Base-by-base conservation (phyloP, 1,284 basidiomycete genomes). In the Puccinia horiana region DNA sequence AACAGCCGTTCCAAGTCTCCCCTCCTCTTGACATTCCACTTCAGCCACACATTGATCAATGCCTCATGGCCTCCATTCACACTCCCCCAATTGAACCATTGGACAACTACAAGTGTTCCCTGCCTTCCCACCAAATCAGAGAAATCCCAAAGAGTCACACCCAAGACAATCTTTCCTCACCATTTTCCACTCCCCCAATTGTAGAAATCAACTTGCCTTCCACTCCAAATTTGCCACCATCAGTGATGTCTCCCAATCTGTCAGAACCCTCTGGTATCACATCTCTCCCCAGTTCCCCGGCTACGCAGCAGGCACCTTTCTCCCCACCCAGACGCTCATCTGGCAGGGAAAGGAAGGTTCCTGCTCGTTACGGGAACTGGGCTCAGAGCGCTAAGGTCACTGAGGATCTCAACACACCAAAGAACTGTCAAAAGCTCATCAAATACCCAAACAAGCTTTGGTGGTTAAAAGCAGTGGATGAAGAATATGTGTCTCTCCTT, bases 401-500 rank as follows among this genome's bases (percentile, higher is more conserved):
- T 52, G 20, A 77, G 42, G 58, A 77, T 52, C 9, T 77, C 35
- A 56, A 63, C 16, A 47, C 44, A 8, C 44, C 44, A 47, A n/a
- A n/a, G n/a, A n/a, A n/a, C n/a, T n/a, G 42, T 5, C 49, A 76
- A 26, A 20, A 61, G 9, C 49, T 35, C n/a, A 20, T 14, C n/a
- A n/a, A n/a, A 42, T 76, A 49, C 20, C 74, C 56, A 3, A 56
- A 76, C 37, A 37, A 35, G 35, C 6, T 16, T 23, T 16, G 47
- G 3, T 76, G 74, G 74, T 12, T 76, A 8, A 58, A 56, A n/a
- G n/a, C n/a, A n/a, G n/a, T n/a, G 16, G 26, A 58, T 76, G 74
- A 18, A 54, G 11, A 76, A 49, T 2, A 61, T 49, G 74, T 61
- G 18, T 18, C 54, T 76, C 4, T n/a, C n/a, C n/a, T n/a, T n/a